Evolutionary conservation across 495 filamentous ascomycete genomes (phyloP), one percentile per base, ranked within the genome.

Genomic region (Cercophora newfieldiana): DNA sequence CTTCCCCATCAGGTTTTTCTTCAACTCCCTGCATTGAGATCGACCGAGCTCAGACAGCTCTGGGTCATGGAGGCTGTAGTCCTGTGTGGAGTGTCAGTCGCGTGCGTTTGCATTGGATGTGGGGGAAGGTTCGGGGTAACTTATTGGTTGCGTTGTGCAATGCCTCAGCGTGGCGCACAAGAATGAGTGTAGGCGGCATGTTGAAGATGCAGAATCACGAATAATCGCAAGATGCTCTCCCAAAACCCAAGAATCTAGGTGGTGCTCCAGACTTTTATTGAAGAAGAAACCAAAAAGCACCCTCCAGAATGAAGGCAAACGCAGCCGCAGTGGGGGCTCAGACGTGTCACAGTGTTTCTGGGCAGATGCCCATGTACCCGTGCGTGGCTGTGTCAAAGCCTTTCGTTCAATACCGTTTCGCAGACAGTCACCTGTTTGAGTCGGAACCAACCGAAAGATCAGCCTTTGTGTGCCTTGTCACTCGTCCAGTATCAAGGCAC

Each of bases 121-220:
- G 22, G 8, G 28, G 24, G 59, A 48, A 21, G 76, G 68, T 65
- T 56, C 71, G 72, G 51, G 62, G 60, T 29, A 18, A 76, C 79
- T 74, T 71, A 81, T 78, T 72, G 22, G 72, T 61, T n/a, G 70
- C 75, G 71, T 87, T 88, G 72, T 87, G 86, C 8, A 80, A 72
- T 2, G 83, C 86, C 72, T 88, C 77, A 30, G 84, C 86, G 68
- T 88, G 86, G 50, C 86, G 80, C 49, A 88, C 81, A 7, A 88
- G 78, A 68, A 88, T 83, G n/a, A 87, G 67, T 0, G 81, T 87
- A 2, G 86, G 85, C 57, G 86, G 73, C 86, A 88, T 88, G 1
- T 61, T 59, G 10, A 50, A 7, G 48, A 22, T 37, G 12, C 30
- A 54, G 25, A 22, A 59, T n/a, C n/a, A n/a, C n/a, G n/a, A n/a